phyloP scores from a whole-genome alignment of 176 grass and related monocot species.

The Carex pumila region DNA sequence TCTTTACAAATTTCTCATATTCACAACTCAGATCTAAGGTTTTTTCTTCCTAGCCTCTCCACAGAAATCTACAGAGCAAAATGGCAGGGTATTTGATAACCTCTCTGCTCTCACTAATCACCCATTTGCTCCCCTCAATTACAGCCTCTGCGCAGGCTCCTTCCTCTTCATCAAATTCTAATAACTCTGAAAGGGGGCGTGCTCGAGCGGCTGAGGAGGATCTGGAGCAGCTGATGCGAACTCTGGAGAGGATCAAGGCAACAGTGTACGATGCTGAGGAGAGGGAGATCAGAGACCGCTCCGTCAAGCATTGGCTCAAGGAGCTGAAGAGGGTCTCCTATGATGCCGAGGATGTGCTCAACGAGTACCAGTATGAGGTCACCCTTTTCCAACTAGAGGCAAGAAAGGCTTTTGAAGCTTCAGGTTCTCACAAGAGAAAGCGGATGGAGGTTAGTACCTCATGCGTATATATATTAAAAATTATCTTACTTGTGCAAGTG shows the following conservation, averaged over 20 bases:
- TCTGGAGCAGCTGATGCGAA: neutral
- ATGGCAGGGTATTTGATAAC: too few relatives aligned
- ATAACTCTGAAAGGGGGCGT: neutral
- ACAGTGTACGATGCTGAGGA: neutral
- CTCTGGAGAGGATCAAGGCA: neutral
- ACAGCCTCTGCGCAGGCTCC: neutral
- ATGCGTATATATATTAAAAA: too few relatives aligned
- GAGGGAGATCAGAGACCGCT: neutral
- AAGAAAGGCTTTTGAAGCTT: neutral
- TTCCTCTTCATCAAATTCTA: neutral
- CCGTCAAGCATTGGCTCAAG: neutral
- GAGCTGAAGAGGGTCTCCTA: neutral
- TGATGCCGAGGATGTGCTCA: neutral
- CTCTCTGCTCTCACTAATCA: too few relatives aligned
- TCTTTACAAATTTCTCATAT: too few relatives aligned
- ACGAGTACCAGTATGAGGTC: neutral
- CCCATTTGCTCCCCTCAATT: too few relatives aligned
- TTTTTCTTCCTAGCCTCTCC: too few relatives aligned
- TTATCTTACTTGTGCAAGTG: too few relatives aligned
- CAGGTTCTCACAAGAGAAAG: neutral
- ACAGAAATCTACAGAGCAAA: too few relatives aligned
- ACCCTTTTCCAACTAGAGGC: neutral
- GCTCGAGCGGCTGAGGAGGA: neutral
- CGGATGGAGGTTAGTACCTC: neutral
- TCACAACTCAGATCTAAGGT: too few relatives aligned